phyloP scores from a whole-genome alignment of 2,329 filamentous ascomycete species.

The Colletotrichum scovillei region DNA sequence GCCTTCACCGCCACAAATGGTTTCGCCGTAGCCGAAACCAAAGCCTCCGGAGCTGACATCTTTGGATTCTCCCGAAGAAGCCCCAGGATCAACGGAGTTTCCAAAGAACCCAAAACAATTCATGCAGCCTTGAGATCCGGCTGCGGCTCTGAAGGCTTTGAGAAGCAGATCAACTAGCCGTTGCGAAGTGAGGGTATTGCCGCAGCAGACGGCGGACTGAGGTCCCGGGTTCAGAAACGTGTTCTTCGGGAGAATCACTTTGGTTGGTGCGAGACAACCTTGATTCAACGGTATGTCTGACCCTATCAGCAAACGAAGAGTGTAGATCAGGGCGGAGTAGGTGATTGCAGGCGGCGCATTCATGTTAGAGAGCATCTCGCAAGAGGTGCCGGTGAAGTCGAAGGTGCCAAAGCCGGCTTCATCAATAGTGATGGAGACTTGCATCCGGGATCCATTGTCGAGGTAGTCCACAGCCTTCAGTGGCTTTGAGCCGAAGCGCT shows the following conservation, averaged over 20 bases:
- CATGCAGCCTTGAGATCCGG: background rate
- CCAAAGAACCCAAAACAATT: background rate
- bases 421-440: slow-evolving; percentile 43
- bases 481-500: slow-evolving; percentile 76
- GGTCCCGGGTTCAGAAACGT: slow-evolving; percentile 47
- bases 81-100: background rate
- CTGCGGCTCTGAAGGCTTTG: background rate
- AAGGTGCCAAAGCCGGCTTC: slow-evolving; percentile 60
- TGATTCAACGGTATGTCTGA: slow-evolving; percentile 89
- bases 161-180: background rate
- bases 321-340: slow-evolving; percentile 38
- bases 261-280: slow-evolving; percentile 81
- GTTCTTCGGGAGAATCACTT: slow-evolving; percentile 73
- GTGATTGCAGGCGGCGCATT: slow-evolving; percentile 43
- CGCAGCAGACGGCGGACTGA: too few relatives aligned
- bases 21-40: slow-evolving; percentile 66
- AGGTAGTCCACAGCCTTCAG: slow-evolving; percentile 79
- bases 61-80: slow-evolving; percentile 78
- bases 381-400: slow-evolving; percentile 58
- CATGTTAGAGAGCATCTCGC: slow-evolving; percentile 52
- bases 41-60: slow-evolving; percentile 70
- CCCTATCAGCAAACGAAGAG: slow-evolving; percentile 75
- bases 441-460: slow-evolving; percentile 64
- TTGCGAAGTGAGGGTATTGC: background rate
- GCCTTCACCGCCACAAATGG: slow-evolving; percentile 47